phyloP scores from a whole-genome alignment of 306 rosid species.

The Lotus japonicus region DNA sequence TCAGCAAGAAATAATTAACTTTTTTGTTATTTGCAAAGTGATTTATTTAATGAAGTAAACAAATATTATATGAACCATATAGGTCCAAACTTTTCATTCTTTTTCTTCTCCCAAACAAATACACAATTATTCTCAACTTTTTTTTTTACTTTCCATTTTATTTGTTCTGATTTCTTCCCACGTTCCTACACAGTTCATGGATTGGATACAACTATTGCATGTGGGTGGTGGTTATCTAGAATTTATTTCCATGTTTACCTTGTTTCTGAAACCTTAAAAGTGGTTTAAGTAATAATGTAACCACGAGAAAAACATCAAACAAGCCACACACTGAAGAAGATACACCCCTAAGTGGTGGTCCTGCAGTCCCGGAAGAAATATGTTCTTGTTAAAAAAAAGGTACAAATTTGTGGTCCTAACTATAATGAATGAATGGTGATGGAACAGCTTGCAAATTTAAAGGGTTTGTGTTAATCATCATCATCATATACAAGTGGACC shows the following conservation, averaged over 20 bases:
- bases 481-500: slow-evolving; percentile 31
- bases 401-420: slow-evolving; percentile 41
- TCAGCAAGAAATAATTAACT: too few relatives aligned
- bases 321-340: neutral
- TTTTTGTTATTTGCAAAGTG: too few relatives aligned
- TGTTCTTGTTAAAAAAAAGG: neutral
- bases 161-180: too few relatives aligned
- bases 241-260: neutral
- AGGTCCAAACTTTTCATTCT: too few relatives aligned
- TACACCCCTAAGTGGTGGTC: slow-evolving; percentile 20
- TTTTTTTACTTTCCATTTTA: too few relatives aligned
- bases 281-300: slow-evolving; percentile 25
- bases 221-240: too few relatives aligned
- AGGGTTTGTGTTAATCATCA: slow-evolving; percentile 28
- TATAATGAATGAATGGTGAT: slow-evolving; percentile 28
- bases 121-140: too few relatives aligned
- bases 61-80: too few relatives aligned
- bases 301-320: slow-evolving; percentile 18
- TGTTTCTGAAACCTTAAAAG: neutral
- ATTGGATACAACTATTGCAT: too few relatives aligned
- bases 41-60: too few relatives aligned
- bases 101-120: too few relatives aligned
- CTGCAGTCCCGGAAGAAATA: slow-evolving; percentile 15
- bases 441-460: slow-evolving; percentile 22
- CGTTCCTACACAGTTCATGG: neutral